Conservation (phyloP, 352 stramenopile genomes). For the Nothophytophthora sp. region DNA sequence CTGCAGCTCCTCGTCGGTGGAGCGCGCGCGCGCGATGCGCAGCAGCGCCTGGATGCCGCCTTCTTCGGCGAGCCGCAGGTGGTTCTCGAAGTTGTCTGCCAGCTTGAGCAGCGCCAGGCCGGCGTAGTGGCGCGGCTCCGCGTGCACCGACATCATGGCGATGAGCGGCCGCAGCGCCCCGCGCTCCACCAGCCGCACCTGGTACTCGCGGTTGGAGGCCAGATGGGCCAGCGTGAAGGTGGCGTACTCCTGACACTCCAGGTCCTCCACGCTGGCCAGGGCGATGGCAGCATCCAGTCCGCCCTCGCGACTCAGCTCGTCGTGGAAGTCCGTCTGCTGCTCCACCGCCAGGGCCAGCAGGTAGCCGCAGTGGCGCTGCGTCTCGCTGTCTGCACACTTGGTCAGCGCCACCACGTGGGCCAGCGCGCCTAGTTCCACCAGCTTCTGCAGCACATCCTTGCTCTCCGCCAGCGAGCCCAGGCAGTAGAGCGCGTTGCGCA, state of each 20-base stretch:
- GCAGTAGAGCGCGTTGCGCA: conserved; percentile 91
- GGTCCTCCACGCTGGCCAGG: conserved; percentile 93
- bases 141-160: conserved; percentile 94
- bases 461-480: conserved; percentile 93
- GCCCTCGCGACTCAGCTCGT: conserved; percentile 87
- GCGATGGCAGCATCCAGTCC: conserved; percentile 89
- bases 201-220: conserved; percentile 93
- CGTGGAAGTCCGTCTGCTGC: conserved; percentile 93
- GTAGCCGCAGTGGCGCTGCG: conserved; percentile 93
- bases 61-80: conserved; percentile 95
- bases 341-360: conserved; percentile 90
- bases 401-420: conserved; percentile 82
- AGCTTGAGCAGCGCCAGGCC: conserved; percentile 97
- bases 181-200: conserved; percentile 90
- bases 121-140: conserved; percentile 95
- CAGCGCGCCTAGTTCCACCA: conserved; percentile 90
- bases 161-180: conserved; percentile 94
- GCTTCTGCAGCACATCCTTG: conserved; percentile 89
- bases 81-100: conserved; percentile 98
- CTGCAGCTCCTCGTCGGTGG: conserved; percentile 93
- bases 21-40: conserved; percentile 87
- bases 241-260: conserved; percentile 96
- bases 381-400: conserved; percentile 88
- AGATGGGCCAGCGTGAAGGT: conserved; percentile 96
- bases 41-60: conserved; percentile 96